Evolutionary conservation across 1,139 yeast species (phyloP), one percentile per base, ranked within the genome.

Genomic region (Suhomyces chickasaworum): DNA sequence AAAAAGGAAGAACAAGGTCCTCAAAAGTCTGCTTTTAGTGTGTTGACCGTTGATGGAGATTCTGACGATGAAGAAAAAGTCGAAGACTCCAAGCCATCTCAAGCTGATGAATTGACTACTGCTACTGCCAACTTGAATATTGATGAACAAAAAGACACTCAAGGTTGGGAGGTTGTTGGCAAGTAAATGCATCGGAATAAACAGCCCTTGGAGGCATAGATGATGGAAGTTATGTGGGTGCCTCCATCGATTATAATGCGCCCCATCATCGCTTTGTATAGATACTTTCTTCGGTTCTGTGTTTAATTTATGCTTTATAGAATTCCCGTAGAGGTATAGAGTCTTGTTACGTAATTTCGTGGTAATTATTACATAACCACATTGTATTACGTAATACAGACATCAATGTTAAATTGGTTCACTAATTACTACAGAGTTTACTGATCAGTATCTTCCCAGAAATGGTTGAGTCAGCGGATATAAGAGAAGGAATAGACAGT

Each of bases 151-250:
- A 75, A 69, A 40, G 68, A 66, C 46, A 64, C 53, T 54, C 86
- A 72, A 49, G 86, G 82, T 41, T 83, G 89, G 89, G 83, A 82
- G 66, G 81, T 79, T 56, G 88, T 82, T 55, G 77, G 80, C 57
- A 79, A 80, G 44, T 55, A 55, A 49, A 27, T 32, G 27, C 44
- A 35, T 41, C 32, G 30, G 38, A 35, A 42, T 35, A 10, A 23
- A 34, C 30, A 35, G 31, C 38, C 36, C 22, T 21, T 21, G 41
- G 36, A 21, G 41, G 41, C 32, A 10, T 10, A 22, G 31, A 39
- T 25, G 29, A 32, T 33, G 37, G 42, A 15, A 18, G 29, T 29
- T n/a, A 29, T 13, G 15, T 29, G 32, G 32, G 21, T 13, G 42
- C 42, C 42, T 39, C 38, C 38, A 8, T 27, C 22, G 13, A 9